Percentiles rank a stretch among this genome's conserved stretches.
Evolutionary conservation across 176 grass and related monocot genomes (phyloP).

Genomic region (Rhipidocladum racemiflorum): DNA sequence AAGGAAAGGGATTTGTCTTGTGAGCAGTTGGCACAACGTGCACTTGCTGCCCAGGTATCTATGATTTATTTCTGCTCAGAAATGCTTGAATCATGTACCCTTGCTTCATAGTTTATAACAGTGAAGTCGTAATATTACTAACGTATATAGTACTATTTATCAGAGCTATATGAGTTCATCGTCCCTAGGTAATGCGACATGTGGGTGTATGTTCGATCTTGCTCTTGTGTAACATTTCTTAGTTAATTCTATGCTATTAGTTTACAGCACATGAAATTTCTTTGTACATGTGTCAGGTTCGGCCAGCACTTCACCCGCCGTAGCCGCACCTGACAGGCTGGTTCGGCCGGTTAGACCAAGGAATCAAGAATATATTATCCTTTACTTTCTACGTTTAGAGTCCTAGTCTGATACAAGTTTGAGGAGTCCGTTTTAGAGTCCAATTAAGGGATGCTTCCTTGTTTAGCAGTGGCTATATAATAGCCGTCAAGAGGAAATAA

Average conservation of each 20-base stretch:
- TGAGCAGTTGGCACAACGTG: constrained; percentile 56
- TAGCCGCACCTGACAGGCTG: no score
- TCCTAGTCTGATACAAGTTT: no score
- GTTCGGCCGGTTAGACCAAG: no score
- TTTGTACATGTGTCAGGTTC: neutral
- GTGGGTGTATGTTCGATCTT: neutral
- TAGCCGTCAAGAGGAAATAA: no score
- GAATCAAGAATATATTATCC: rapidly evolving
- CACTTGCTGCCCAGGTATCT: constrained; percentile 67
- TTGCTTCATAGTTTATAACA: neutral
- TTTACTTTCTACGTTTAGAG: no score
- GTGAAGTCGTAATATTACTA: neutral
- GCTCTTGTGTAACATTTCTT: neutral
- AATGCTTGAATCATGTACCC: neutral
- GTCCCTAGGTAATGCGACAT: neutral
- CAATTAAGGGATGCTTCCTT: no score
- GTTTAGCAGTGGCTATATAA: no score
- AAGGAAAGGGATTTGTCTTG: constrained; percentile 59
- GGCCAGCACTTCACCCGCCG: no score
- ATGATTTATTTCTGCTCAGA: neutral
- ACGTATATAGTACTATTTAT: neutral
- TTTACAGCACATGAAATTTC: neutral
- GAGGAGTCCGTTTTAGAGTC: no score
- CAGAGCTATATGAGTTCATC: neutral
- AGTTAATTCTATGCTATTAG: neutral